Evolutionary conservation across 1,139 yeast genomes (phyloP).

Genomic region (Blastobotrys niveus): DNA sequence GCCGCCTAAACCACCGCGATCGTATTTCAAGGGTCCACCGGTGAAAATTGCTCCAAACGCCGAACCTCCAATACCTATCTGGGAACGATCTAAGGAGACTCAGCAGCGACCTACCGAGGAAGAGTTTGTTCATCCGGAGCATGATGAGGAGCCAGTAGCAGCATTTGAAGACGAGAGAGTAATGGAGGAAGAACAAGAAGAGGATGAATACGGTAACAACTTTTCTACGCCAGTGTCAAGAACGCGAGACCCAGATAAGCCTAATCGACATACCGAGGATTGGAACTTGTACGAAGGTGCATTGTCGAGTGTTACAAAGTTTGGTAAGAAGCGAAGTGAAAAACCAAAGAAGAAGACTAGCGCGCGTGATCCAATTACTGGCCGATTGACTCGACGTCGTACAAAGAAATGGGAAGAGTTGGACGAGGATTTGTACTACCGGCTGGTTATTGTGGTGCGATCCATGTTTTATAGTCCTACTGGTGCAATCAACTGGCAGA

Average conservation of each 20-base stretch:
- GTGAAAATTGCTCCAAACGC: too few species aligned
- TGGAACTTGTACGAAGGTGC: too few species aligned
- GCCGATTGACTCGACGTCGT: slow-evolving; percentile 17
- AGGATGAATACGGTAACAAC: too few species aligned
- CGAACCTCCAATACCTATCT: too few species aligned
- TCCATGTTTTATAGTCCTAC: slow-evolving; percentile 41
- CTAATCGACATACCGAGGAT: neutral
- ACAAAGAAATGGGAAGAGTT: slow-evolving; percentile 25
- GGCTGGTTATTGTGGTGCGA: slow-evolving; percentile 60
- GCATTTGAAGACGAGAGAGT: neutral
- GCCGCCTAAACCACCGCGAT: too few species aligned
- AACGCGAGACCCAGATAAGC: neutral
- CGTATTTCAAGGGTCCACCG: neutral
- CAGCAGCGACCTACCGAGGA: too few species aligned
- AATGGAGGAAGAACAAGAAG: too few species aligned
- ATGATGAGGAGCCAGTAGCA: neutral
- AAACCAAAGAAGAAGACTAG: neutral
- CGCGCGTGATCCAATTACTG: slow-evolving; percentile 10
- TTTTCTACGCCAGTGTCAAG: too few species aligned
- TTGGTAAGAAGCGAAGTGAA: slow-evolving; percentile 1
- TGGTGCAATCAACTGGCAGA: slow-evolving; percentile 51
- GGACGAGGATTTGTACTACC: slow-evolving; percentile 47
- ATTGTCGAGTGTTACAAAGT: neutral
- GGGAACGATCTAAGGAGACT: too few species aligned
- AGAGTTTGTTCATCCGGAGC: too few species aligned